Evolutionary conservation across 2,329 filamentous ascomycete species (phyloP).

Genomic region (Thelonectria discophora): DNA sequence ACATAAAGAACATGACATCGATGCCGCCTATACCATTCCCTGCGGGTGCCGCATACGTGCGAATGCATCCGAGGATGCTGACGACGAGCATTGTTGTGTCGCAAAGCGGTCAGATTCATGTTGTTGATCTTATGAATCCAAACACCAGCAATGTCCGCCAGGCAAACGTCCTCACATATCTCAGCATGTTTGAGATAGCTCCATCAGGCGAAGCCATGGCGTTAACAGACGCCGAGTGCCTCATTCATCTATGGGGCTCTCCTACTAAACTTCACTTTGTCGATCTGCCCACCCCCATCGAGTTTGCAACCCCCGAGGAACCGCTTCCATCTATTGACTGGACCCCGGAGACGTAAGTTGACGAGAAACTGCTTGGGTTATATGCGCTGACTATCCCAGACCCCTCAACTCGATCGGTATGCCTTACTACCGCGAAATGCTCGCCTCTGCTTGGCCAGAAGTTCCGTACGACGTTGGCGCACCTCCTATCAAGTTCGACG

Average conservation of each 20-base stretch:
- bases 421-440: constrained; percentile 88
- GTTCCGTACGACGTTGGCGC: constrained; percentile 86
- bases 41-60: constrained; percentile 89
- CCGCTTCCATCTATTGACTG: constrained; percentile 71
- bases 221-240: constrained; percentile 79
- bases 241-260: constrained; percentile 88
- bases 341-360: constrained; percentile 73
- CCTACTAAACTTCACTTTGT: constrained; percentile 87
- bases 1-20: constrained; percentile 88
- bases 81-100: constrained; percentile 95
- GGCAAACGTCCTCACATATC: constrained; percentile 77
- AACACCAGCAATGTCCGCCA: constrained; percentile 87
- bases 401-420: constrained; percentile 88
- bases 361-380: background rate
- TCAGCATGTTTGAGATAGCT: constrained; percentile 85
- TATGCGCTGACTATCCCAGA: constrained; percentile 50
- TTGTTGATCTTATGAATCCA: constrained; percentile 94
- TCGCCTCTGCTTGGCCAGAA: constrained; percentile 92
- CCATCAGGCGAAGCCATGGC: constrained; percentile 87
- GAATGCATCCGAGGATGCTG: constrained; percentile 95
- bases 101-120: constrained; percentile 90
- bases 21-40: constrained; percentile 93
- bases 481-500: constrained; percentile 79
- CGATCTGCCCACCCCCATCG: constrained; percentile 79
- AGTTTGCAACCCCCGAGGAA: constrained; percentile 75